Percentiles rank a stretch among this genome's conserved stretches.
These are phyloP conservation scores for Diaporthe longicolla DNA, from an alignment of 2,329 filamentous ascomycete genomes.

Conservation along the genomic window DNA sequence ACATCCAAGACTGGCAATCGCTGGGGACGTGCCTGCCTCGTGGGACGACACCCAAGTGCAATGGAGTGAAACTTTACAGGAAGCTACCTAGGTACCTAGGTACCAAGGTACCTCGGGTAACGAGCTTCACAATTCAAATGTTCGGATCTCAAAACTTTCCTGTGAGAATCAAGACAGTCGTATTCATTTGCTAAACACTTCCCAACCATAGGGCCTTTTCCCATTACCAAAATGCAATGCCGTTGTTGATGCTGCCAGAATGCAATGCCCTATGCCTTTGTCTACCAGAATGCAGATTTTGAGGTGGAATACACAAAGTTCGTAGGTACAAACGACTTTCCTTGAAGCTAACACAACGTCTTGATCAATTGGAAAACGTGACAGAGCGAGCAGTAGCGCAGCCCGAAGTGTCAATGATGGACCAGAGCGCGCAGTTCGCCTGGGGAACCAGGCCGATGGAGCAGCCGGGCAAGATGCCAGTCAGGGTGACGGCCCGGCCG, in stretches of 20 bases:
- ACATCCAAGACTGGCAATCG: too few species aligned
- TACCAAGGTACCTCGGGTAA: too few species aligned
- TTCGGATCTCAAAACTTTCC: too few species aligned
- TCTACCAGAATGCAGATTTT: conserved; percentile 24
- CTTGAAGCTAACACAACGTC: not conserved
- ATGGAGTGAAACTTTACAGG: too few species aligned
- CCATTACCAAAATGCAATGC: conserved; percentile 32
- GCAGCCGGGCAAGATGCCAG: conserved; percentile 30
- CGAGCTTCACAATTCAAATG: too few species aligned
- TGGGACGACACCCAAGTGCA: too few species aligned
- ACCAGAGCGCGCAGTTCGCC: conserved; percentile 26
- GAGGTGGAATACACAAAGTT: not conserved
- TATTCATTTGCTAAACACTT: too few species aligned
- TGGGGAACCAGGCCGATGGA: conserved; percentile 31
- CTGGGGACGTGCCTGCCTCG: too few species aligned
- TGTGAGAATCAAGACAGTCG: too few species aligned
- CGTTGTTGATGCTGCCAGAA: conserved; percentile 7
- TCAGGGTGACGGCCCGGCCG: conserved; percentile 35
- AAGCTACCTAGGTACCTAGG: too few species aligned
- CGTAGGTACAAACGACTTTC: not conserved
- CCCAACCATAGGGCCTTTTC: not conserved
- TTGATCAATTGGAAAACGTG: conserved; percentile 6
- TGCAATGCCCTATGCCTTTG: conserved; percentile 17
- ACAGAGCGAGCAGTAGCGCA: conserved; percentile 34
- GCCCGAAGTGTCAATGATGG: conserved; percentile 33